Evolutionary conservation across 2,329 filamentous ascomycete species (phyloP), one percentile per base, ranked within the genome.

Genomic region (Fusarium longipes): DNA sequence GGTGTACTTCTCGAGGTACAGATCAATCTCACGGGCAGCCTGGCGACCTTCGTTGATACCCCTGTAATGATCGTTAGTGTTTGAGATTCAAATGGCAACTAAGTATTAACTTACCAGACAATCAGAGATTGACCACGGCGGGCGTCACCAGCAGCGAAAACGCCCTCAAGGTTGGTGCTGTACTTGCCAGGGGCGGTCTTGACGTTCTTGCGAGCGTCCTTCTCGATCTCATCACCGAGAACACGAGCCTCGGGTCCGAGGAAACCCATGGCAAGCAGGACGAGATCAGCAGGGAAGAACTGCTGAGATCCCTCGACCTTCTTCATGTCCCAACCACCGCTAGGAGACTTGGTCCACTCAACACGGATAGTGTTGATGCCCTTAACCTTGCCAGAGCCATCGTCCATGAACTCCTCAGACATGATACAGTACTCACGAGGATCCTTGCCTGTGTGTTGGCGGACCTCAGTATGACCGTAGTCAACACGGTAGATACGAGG

Each of bases 301-400:
- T 97, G 89, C 83, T 97, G 92, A 64, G 91, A 95, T 35, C 92
- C 93, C 70, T 97, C 94, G 30, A 97, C 86, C 79, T 97, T 95
- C 87, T 97, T 97, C 93, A 98, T 97, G 81, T 97, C 95, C 95
- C 95, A 98, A 42, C 94, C 94, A 70, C 94, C 94, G 64, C 88
- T 90, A 27, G 92, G 86, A 53, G 89, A 93, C 85, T 94, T 96
- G 73, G 93, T 96, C 95, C 95, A 98, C 79, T 97, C 94, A 40
- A 98, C 94, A 54, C 95, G 93, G 60, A 96, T 88, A 40, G 93
- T 97, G 82, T 96, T 97, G 85, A 98, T 97, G 67, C 95, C 95
- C 84, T 93, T 96, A 76, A 98, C 93, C 69, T 91, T 90, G 77
- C 94, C 94, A 48, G 81, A 87, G 65, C 93, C 94, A 73, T 97